A percentile compares a stretch with the other conserved stretches of the same genome.
These are phyloP conservation scores for Actinidia polygama DNA, from an alignment of 179 eudicot species.

Conservation along the genomic window DNA sequence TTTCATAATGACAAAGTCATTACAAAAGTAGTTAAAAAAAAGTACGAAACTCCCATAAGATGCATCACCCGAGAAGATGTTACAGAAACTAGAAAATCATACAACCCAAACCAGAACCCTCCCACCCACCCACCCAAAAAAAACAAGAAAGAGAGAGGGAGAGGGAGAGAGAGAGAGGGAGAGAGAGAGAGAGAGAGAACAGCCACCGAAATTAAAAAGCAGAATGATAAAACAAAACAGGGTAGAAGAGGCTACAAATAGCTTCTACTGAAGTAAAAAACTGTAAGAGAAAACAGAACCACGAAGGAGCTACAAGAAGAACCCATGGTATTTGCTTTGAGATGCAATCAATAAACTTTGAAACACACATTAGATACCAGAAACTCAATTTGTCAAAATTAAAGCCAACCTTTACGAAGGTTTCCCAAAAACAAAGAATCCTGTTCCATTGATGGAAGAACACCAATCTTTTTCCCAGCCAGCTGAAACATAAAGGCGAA, in stretches of 20 bases:
- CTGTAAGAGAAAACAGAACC: background rate
- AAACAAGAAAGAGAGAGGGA: too few species aligned
- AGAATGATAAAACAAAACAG: background rate
- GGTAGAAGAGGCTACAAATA: background rate
- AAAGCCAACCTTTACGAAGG: slow-evolving; percentile 70
- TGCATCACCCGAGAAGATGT: background rate
- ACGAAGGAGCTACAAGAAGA: background rate
- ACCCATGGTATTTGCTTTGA: slow-evolving; percentile 6
- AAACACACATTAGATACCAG: background rate
- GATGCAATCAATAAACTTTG: slow-evolving; percentile 7
- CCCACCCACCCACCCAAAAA: background rate
- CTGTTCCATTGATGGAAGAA: slow-evolving; percentile 68
- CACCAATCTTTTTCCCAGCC: slow-evolving; percentile 75
- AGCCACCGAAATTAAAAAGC: background rate
- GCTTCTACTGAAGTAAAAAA: background rate
- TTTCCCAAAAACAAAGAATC: slow-evolving; percentile 69
- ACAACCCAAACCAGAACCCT: background rate
- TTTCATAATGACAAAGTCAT: background rate
- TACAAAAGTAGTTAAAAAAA: background rate
- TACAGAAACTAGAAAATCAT: background rate
- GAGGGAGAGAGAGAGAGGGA: background rate
- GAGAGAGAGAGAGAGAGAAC: background rate
- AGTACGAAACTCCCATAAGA: background rate
- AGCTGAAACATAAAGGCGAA: slow-evolving; percentile 46
- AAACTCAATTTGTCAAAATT: background rate